Conservation (phyloP, 768 basidiomycete species). For the Boletellus sp. region DNA sequence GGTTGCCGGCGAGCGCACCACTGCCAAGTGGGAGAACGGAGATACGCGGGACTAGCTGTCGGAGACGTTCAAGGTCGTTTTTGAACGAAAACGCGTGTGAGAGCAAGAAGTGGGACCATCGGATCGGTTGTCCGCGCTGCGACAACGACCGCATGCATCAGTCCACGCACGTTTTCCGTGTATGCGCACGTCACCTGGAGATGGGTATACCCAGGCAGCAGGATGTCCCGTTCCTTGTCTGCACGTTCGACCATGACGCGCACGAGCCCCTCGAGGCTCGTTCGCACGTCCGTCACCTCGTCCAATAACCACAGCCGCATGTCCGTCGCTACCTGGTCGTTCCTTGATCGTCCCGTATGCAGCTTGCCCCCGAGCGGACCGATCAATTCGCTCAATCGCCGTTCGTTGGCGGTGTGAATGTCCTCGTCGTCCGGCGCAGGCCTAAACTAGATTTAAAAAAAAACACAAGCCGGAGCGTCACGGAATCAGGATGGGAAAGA, state of each 20-base stretch:
- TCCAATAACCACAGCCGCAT: slow-evolving; percentile 94
- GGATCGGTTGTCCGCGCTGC: slow-evolving; percentile 95
- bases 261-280: slow-evolving; percentile 71
- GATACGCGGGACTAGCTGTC: slow-evolving; percentile 81
- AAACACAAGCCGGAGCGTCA: no score
- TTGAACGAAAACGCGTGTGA: slow-evolving; percentile 93
- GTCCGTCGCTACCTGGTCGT: slow-evolving; percentile 98
- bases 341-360: slow-evolving; percentile 94
- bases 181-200: slow-evolving; percentile 62
- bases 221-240: slow-evolving; percentile 85
- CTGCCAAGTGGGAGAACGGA: slow-evolving; percentile 92
- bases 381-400: slow-evolving; percentile 88
- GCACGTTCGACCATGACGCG: slow-evolving; percentile 89
- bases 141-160: background rate
- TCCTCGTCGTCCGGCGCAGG: slow-evolving; percentile 91
- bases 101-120: slow-evolving; percentile 96
- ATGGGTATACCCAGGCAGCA: slow-evolving; percentile 97
- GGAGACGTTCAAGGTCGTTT: slow-evolving; percentile 82
- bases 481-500: background rate
- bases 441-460: slow-evolving; percentile 67
- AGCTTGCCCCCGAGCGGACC: slow-evolving; percentile 92
- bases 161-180: background rate
- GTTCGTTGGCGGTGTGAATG: slow-evolving; percentile 98
- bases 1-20: slow-evolving; percentile 95
- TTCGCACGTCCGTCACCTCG: slow-evolving; percentile 64